Percentiles rank a stretch among this genome's conserved stretches.
Conservation (phyloP, 2,329 filamentous ascomycete genomes). For the Chaetomium strumarium region DNA sequence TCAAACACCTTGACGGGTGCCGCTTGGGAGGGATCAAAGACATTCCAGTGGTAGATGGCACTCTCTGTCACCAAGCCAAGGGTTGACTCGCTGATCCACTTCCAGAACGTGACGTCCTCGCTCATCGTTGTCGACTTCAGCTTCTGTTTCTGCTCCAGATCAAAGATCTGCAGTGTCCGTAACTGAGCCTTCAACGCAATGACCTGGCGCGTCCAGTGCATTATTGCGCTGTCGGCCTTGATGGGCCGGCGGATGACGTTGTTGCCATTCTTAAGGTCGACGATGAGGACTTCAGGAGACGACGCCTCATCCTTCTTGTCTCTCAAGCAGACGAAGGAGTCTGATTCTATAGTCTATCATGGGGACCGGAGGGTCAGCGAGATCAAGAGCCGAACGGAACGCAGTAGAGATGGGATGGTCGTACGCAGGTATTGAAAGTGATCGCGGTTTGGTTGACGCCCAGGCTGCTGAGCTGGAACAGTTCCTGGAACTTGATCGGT, state of each 20-base stretch:
- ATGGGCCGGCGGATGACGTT: constrained; percentile 91
- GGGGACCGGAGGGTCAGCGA: constrained; percentile 22
- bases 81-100: constrained; percentile 89
- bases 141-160: constrained; percentile 87
- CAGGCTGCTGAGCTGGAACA: constrained; percentile 35
- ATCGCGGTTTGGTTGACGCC: constrained; percentile 45
- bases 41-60: constrained; percentile 95
- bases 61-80: constrained; percentile 87
- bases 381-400: not conserved
- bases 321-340: constrained; percentile 91
- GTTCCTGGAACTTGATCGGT: constrained; percentile 38
- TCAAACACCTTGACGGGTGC: constrained; percentile 89
- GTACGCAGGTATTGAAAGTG: constrained; percentile 82
- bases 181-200: constrained; percentile 95
- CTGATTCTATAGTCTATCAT: constrained; percentile 88
- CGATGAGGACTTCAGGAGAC: constrained; percentile 89
- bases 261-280: constrained; percentile 97
- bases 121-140: constrained; percentile 95
- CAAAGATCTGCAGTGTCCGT: constrained; percentile 95
- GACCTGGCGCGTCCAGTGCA: constrained; percentile 96
- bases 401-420: constrained; percentile 30
- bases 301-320: constrained; percentile 83
- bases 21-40: constrained; percentile 76
- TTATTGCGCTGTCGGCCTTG: constrained; percentile 98
- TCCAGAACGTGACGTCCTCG: constrained; percentile 98